Percentiles rank a stretch among this genome's conserved stretches.
Conservation (phyloP, 495 filamentous ascomycete species). For the Talaromyces borbonicus region DNA sequence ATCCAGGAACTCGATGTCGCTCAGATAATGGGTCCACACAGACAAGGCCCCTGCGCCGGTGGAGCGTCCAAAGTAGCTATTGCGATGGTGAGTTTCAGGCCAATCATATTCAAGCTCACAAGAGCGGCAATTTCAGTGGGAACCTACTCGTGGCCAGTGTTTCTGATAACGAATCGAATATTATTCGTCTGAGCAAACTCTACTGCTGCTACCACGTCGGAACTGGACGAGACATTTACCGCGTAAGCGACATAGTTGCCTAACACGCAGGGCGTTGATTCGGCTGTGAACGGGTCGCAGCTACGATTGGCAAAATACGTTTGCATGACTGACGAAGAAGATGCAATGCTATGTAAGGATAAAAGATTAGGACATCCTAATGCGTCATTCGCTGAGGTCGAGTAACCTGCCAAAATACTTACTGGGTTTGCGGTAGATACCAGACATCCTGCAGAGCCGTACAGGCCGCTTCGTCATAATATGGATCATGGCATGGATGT, state of each 20-base stretch:
- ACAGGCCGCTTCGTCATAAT: constrained; percentile 25
- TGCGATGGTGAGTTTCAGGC: neutral
- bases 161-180: constrained; percentile 53
- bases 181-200: constrained; percentile 43
- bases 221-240: constrained; percentile 24
- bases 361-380: too few species aligned
- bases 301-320: constrained; percentile 33
- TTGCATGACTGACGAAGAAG: constrained; percentile 33
- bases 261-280: constrained; percentile 39
- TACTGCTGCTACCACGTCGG: constrained; percentile 24
- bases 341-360: constrained; percentile 19
- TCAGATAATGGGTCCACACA: constrained; percentile 47
- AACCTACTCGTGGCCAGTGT: constrained; percentile 45
- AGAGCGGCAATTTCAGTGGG: too few species aligned
- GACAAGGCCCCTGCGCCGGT: constrained; percentile 44
- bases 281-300: constrained; percentile 46
- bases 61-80: constrained; percentile 42
- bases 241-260: constrained; percentile 49
- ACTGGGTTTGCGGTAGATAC: constrained; percentile 24
- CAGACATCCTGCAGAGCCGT: constrained; percentile 17
- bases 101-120: neutral
- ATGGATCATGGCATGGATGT: constrained; percentile 33
- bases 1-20: constrained; percentile 22
- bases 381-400: neutral
- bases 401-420: constrained; percentile 9